Conservation (phyloP, 2,329 filamentous ascomycete genomes). For the Botryosphaeria agaves region DNA sequence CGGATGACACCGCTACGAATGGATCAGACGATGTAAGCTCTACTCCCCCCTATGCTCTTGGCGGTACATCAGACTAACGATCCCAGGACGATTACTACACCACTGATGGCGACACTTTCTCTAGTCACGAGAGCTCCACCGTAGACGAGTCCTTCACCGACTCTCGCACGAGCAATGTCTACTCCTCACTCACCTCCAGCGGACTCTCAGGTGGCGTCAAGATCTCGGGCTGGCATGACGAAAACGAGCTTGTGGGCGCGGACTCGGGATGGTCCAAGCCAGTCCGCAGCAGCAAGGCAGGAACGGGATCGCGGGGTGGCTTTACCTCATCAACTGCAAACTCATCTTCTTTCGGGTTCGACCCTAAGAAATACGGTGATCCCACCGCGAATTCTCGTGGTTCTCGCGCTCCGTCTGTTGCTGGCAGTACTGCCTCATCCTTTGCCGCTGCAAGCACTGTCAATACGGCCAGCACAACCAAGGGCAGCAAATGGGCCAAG, state of each 20-base stretch:
- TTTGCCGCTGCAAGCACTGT: neutral
- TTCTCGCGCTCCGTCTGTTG: neutral
- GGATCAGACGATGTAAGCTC: slow-evolving; percentile 15
- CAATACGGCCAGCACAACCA: neutral
- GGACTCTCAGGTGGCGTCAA: too few relatives aligned
- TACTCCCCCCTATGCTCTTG: slow-evolving; percentile 1
- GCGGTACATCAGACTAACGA: neutral
- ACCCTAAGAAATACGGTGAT: neutral
- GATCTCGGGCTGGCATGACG: too few relatives aligned
- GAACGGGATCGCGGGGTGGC: neutral
- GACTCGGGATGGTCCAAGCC: too few relatives aligned
- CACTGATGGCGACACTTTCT: neutral
- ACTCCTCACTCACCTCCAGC: too few relatives aligned
- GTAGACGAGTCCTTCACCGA: too few relatives aligned
- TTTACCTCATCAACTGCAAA: neutral
- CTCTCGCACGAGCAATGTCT: too few relatives aligned
- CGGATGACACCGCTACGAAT: slow-evolving; percentile 21
- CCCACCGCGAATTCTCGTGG: too few relatives aligned
- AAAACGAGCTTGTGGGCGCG: too few relatives aligned
- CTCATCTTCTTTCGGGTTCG: neutral
- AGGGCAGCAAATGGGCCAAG: neutral
- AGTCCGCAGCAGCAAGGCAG: too few relatives aligned
- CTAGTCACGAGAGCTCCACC: neutral
- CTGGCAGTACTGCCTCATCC: neutral
- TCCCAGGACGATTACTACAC: neutral